phyloP scores from a whole-genome alignment of 2,329 filamentous ascomycete species.

The Ophidiomyces ophidiicola region DNA sequence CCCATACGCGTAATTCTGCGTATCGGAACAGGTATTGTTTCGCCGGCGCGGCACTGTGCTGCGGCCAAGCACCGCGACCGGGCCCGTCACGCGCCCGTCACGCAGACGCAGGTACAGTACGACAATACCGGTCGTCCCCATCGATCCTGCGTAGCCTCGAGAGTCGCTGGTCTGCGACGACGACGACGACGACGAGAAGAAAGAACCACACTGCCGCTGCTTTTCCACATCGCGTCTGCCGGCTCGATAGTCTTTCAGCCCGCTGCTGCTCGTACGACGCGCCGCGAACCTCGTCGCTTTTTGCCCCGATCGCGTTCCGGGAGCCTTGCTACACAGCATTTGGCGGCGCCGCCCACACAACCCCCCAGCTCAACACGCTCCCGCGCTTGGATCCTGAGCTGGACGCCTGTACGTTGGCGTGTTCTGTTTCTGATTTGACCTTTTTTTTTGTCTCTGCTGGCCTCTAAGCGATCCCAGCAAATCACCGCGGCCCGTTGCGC shows the following conservation, averaged over 20 bases:
- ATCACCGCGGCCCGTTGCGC: slow-evolving; percentile 8
- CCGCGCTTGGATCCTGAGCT: no score
- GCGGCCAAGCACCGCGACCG: not conserved
- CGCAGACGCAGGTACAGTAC: slow-evolving; percentile 6
- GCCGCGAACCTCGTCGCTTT: not conserved
- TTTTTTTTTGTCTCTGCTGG: not conserved
- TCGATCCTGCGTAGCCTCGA: not conserved
- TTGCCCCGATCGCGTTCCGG: slow-evolving; percentile 1
- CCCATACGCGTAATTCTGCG: slow-evolving; percentile 8
- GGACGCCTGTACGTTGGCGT: no score
- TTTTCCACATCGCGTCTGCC: no score
- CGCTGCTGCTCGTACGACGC: not conserved
- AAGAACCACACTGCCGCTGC: no score
- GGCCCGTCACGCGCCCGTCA: slow-evolving; percentile 2
- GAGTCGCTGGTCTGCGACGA: no score
- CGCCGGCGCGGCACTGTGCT: not conserved
- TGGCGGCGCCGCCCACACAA: no score
- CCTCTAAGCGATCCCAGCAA: not conserved
- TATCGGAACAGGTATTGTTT: not conserved
- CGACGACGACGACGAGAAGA: no score
- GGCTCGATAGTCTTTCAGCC: no score
- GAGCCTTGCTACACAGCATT: slow-evolving; percentile 4
- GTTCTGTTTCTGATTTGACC: no score
- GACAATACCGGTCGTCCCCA: slow-evolving; percentile 4
- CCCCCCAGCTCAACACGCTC: no score